Evolutionary conservation across 208 protist genomes (phyloP).

Genomic region (Acanthamoeba castellanii): DNA sequence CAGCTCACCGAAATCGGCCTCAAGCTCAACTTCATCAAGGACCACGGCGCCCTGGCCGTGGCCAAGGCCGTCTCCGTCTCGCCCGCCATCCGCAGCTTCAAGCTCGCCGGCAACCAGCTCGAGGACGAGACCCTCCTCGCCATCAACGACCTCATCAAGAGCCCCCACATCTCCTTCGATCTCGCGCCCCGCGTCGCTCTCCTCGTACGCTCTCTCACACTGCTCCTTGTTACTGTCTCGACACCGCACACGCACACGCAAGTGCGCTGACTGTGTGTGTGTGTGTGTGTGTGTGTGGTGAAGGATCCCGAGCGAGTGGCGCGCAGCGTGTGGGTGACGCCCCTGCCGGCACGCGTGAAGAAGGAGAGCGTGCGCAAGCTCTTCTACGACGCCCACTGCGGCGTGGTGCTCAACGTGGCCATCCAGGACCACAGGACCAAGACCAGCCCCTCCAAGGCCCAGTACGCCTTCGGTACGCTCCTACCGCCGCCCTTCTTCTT

Average conservation of each 20-base stretch:
- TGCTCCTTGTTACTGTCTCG: neutral
- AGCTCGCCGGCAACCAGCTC: conserved; percentile 71
- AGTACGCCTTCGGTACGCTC: conserved; percentile 62
- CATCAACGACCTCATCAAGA: conserved; percentile 64
- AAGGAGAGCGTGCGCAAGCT: conserved; percentile 69
- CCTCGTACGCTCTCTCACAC: neutral
- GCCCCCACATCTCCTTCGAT: conserved; percentile 35
- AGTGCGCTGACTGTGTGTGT: neutral
- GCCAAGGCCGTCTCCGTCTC: conserved; percentile 38
- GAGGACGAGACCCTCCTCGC: conserved; percentile 57
- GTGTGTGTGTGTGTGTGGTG: neutral
- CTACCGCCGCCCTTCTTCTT: neutral
- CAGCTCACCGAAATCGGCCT: conserved; percentile 48
- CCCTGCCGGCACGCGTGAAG: conserved; percentile 26
- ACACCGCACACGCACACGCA: neutral
- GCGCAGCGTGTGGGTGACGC: conserved; percentile 72
- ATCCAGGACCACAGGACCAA: conserved; percentile 73
- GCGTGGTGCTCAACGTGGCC: conserved; percentile 71
- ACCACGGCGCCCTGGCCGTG: conserved; percentile 47
- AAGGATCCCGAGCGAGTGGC: conserved; percentile 71
- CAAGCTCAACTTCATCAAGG: conserved; percentile 69
- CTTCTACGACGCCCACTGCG: conserved; percentile 72
- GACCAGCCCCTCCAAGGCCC: conserved; percentile 35
- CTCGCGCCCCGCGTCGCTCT: conserved; percentile 53
- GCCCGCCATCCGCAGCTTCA: conserved; percentile 30